A percentile compares a stretch with the other conserved stretches of the same genome.
Conservation (phyloP, 2,329 filamentous ascomycete genomes). For the Ophiostoma angusticollis region DNA sequence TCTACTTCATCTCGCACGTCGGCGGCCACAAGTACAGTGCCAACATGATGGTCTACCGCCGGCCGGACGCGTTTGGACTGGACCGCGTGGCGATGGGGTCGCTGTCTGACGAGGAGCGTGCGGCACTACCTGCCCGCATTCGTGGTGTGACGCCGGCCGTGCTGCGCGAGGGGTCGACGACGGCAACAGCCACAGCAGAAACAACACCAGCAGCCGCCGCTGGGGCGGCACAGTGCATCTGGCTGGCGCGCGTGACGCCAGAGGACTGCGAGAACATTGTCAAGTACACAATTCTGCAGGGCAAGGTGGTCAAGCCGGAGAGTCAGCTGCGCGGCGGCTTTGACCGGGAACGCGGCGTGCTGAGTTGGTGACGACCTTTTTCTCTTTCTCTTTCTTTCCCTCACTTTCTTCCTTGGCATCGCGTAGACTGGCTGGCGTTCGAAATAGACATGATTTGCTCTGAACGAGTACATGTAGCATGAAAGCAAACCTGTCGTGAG, state of each 20-base stretch:
- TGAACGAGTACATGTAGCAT: too few relatives aligned
- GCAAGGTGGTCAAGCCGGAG: conserved; percentile 85
- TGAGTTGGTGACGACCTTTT: conserved; percentile 59
- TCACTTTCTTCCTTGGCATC: too few relatives aligned
- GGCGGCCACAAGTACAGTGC: conserved; percentile 94
- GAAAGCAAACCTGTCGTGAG: too few relatives aligned
- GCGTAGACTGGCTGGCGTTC: too few relatives aligned
- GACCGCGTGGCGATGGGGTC: conserved; percentile 30
- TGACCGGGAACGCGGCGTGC: conserved; percentile 63
- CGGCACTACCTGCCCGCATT: conserved; percentile 16
- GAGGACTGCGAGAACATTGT: conserved; percentile 92
- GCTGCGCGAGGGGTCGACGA: conserved; percentile 23
- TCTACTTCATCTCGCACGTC: conserved; percentile 94
- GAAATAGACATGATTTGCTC: too few relatives aligned
- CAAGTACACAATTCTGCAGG: conserved; percentile 76
- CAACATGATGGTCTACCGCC: conserved; percentile 84
- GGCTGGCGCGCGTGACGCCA: conserved; percentile 72
- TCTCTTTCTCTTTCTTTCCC: neutral
- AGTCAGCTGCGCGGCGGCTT: conserved; percentile 81
- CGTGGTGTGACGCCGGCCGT: conserved; percentile 17
- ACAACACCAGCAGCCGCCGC: conserved; percentile 17
- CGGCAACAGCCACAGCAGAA: conserved; percentile 12
- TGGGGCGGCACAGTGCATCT: conserved; percentile 78
- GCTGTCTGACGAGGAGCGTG: conserved; percentile 24
- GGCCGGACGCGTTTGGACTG: conserved; percentile 42